These are phyloP conservation scores for Aspergillus oerlinghausenensis DNA, from an alignment of 2,329 filamentous ascomycete genomes.

Conservation along the genomic window DNA sequence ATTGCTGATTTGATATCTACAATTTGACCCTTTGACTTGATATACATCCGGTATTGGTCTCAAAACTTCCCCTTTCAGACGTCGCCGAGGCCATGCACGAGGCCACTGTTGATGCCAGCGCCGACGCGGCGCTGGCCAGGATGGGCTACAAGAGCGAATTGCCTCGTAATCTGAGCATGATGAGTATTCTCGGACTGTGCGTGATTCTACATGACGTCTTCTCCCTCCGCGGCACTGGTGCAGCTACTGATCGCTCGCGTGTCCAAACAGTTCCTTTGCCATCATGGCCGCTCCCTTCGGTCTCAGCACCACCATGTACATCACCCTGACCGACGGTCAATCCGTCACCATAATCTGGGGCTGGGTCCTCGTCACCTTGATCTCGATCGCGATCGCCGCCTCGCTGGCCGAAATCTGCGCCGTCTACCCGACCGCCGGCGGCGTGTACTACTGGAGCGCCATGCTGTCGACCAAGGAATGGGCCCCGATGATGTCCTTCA, in stretches of 20 bases:
- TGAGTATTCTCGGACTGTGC: slow-evolving; percentile 61
- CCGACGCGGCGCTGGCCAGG: slow-evolving; percentile 57
- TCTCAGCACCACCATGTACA: slow-evolving; percentile 63
- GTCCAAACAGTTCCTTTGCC: slow-evolving; percentile 54
- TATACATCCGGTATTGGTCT: not conserved
- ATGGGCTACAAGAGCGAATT: slow-evolving; percentile 67
- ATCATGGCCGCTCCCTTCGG: slow-evolving; percentile 72
- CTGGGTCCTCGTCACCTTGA: slow-evolving; percentile 62
- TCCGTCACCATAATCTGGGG: slow-evolving; percentile 67
- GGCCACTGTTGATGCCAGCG: slow-evolving; percentile 33
- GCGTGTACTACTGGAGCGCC: slow-evolving; percentile 68
- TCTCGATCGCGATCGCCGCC: slow-evolving; percentile 60
- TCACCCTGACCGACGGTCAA: slow-evolving; percentile 64
- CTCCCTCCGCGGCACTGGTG: not conserved
- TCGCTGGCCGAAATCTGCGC: slow-evolving; percentile 66
- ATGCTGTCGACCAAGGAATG: slow-evolving; percentile 63
- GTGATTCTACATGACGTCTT: slow-evolving; percentile 14
- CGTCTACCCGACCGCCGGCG: slow-evolving; percentile 63
- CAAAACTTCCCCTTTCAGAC: not conserved
- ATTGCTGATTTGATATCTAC: not conserved
- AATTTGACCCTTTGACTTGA: not conserved
- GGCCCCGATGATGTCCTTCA: slow-evolving; percentile 63
- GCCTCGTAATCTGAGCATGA: slow-evolving; percentile 63
- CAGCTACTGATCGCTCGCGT: not conserved
- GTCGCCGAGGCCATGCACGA: slow-evolving; percentile 13